Evolutionary conservation across 2,329 filamentous ascomycete species (phyloP).

Genomic region (Pestalotiopsis fici): DNA sequence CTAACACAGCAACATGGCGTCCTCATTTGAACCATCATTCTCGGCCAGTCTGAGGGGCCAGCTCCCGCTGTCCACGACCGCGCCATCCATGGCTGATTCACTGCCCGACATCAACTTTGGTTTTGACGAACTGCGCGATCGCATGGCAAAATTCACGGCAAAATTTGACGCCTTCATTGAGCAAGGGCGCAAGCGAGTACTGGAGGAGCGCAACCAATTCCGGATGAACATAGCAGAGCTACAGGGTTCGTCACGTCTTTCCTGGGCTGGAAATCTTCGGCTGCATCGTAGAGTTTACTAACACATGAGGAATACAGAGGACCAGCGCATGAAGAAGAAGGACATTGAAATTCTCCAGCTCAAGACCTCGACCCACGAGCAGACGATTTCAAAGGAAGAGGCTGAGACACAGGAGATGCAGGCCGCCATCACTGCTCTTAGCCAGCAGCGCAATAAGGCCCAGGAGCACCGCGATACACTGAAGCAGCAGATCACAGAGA

Average conservation of each 20-base stretch:
- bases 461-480: conserved; percentile 57
- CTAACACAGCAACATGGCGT: conserved; percentile 44
- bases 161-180: conserved; percentile 95
- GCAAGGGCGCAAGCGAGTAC: conserved; percentile 80
- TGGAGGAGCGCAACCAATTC: conserved; percentile 94
- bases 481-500: conserved; percentile 63
- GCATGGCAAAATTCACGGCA: conserved; percentile 89
- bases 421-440: conserved; percentile 58
- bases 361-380: conserved; percentile 70
- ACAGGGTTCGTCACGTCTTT: conserved; percentile 63
- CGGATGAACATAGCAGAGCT: conserved; percentile 87
- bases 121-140: conserved; percentile 91
- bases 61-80: conserved; percentile 55
- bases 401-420: conserved; percentile 79
- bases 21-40: conserved; percentile 69
- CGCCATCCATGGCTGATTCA: conserved; percentile 71
- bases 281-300: not conserved
- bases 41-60: conserved; percentile 63
- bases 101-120: conserved; percentile 93
- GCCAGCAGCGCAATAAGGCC: conserved; percentile 62
- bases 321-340: conserved; percentile 85
- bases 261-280: conserved; percentile 6
- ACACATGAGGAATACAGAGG: conserved; percentile 59
- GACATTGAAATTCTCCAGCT: conserved; percentile 81
- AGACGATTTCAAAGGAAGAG: conserved; percentile 75